Conservation (phyloP, 75 land plant genomes). For the Sequoiadendron giganteum region DNA sequence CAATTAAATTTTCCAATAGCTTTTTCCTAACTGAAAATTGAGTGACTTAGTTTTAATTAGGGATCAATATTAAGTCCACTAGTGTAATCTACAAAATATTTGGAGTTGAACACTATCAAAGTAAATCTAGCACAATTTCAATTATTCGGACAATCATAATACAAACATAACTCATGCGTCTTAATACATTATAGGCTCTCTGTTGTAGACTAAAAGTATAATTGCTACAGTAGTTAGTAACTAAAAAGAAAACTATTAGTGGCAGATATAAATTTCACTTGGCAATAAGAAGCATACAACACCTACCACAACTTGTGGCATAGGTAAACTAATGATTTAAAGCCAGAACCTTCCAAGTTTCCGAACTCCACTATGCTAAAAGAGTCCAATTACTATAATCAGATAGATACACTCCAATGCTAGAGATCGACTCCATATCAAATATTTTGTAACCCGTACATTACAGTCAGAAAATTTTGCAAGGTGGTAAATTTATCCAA, state of each 20-base stretch:
- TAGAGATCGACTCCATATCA: no score
- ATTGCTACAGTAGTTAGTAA: not conserved
- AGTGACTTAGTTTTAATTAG: not conserved
- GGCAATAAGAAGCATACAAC: not conserved
- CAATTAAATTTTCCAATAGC: no score
- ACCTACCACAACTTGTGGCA: not conserved
- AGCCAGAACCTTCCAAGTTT: no score
- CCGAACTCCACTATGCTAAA: no score
- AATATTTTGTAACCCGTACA: no score
- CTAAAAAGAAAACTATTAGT: no score
- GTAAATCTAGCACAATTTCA: not conserved
- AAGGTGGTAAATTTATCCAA: no score
- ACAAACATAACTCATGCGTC: not conserved
- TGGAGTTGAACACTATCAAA: not conserved
- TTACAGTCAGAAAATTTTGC: no score
- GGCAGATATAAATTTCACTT: not conserved
- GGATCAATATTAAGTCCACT: not conserved
- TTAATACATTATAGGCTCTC: not conserved
- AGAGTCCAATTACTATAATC: no score
- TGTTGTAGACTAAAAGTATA: not conserved
- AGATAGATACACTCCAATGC: no score
- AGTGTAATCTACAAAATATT: not conserved
- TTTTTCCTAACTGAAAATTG: not conserved
- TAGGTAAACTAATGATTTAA: no score
- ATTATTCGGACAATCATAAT: not conserved